phyloP scores from a whole-genome alignment of 1,284 basidiomycete genomes.

The Cutaneotrichosporon spelunceum region DNA sequence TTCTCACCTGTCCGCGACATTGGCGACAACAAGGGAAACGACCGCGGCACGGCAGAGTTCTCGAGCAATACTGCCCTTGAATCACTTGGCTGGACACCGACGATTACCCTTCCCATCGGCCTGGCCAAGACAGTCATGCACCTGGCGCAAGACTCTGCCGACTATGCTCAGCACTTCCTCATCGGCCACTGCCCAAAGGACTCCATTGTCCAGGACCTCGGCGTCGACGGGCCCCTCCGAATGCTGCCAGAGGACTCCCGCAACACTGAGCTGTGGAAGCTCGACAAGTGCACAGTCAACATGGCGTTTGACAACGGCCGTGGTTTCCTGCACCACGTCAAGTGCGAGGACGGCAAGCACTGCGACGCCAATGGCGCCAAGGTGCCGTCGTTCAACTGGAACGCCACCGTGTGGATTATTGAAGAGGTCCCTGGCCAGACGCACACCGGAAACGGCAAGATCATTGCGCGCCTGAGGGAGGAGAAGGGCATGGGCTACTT shows the following conservation, averaged over 20 bases:
- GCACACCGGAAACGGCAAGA: constrained; percentile 21
- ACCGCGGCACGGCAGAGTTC: constrained; percentile 19
- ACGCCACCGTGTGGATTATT: constrained; percentile 37
- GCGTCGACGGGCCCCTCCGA: background rate
- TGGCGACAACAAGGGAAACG: constrained; percentile 25
- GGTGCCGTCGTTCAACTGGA: constrained; percentile 43
- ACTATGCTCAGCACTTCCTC: constrained; percentile 36
- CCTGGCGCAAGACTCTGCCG: constrained; percentile 28
- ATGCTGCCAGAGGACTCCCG: constrained; percentile 34
- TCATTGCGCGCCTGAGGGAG: constrained; percentile 35
- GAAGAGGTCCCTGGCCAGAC: constrained; percentile 17
- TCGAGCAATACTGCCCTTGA: constrained; percentile 19
- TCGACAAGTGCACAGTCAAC: constrained; percentile 46
- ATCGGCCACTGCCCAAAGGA: constrained; percentile 29
- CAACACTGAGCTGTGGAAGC: constrained; percentile 39
- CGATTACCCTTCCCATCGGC: constrained; percentile 29
- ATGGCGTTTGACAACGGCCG: constrained; percentile 42
- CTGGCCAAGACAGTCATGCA: constrained; percentile 28
- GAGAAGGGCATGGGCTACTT: constrained; percentile 42
- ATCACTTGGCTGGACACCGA: constrained; percentile 34
- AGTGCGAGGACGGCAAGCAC: constrained; percentile 42
- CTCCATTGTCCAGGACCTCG: background rate
- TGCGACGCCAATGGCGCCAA: constrained; percentile 36
- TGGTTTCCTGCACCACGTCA: constrained; percentile 45
- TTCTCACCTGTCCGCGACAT: constrained; percentile 44